Base-by-base conservation (phyloP, 1,139 yeast genomes). In the Pichia sp. region DNA sequence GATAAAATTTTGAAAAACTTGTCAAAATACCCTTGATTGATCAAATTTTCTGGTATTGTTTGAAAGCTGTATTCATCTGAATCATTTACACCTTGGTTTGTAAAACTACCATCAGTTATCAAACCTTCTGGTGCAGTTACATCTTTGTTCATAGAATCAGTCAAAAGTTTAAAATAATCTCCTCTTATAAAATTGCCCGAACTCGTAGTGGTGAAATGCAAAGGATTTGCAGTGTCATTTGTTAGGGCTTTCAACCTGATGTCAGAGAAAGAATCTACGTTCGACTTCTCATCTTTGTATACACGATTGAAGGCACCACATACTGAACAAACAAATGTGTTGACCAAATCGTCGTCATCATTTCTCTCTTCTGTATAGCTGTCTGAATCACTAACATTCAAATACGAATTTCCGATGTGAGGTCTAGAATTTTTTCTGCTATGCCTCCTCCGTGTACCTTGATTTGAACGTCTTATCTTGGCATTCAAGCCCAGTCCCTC, bases 21-120 rank as follows among this genome's bases (percentile, higher is more conserved):
- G 34, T 74, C 71, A 60, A 84, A 86, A 65, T 87, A 87, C 2
- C 93, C 93, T 55, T 85, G 91, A 46, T 85, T 83, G 62, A 87
- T 85, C 4, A 75, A 63, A 19, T 70, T 72, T 22, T 64, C 63
- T 0, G 80, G 80, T 3, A 74, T 62, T 16, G 45, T 30, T 23
- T 23, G 18, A 16, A 31, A 41, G 12, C 47, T 31, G 8, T 37
- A 41, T 8, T 34, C 37, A 6, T 41, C 37, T n/a, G 16, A 13
- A 13, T 31, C 37, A 31, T n/a, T 18, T 31, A 7, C 18, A 18
- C n/a, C 37, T 31, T 13, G n/a, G 16, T 31, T 31, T n/a, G n/a
- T 25, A 26, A 22, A 5, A 13, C 28, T 41, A 12, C 55, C 57
- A 44, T 55, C 59, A n/a, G 47, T 40, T 8, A 60, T 49, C 39